phyloP scores from a whole-genome alignment of 495 filamentous ascomycete species.

The Usnea hakonensis region DNA sequence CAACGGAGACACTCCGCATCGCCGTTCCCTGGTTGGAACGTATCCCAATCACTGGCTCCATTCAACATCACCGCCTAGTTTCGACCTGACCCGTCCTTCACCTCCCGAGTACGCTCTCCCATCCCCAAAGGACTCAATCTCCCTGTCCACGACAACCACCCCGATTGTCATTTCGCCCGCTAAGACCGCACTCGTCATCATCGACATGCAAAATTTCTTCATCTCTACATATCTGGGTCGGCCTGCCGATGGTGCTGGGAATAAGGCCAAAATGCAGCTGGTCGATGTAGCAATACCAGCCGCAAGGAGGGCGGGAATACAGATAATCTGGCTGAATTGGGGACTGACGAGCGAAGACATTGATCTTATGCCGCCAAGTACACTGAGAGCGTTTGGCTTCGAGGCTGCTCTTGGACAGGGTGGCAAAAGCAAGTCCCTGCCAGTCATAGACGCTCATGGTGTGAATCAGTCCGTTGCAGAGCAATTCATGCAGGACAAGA shows the following conservation, averaged over 20 bases:
- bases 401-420: constrained; percentile 21
- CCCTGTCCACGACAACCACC: constrained; percentile 17
- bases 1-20: neutral
- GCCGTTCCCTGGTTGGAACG: constrained; percentile 10
- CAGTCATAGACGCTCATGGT: constrained; percentile 27
- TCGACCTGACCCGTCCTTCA: constrained; percentile 13
- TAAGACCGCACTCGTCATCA: constrained; percentile 44
- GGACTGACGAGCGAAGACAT: constrained; percentile 49
- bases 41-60: constrained; percentile 18
- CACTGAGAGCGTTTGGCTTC: constrained; percentile 41
- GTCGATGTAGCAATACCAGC: constrained; percentile 36
- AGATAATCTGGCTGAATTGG: constrained; percentile 54
- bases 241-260: constrained; percentile 23
- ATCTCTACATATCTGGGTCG: constrained; percentile 36
- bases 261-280: constrained; percentile 28
- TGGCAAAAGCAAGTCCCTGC: constrained; percentile 10
- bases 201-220: constrained; percentile 61
- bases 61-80: constrained; percentile 8
- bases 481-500: constrained; percentile 18
- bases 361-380: constrained; percentile 40
- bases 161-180: constrained; percentile 36
- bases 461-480: constrained; percentile 14
- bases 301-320: constrained; percentile 39
- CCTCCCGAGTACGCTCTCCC: constrained; percentile 14
- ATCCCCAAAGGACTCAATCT: constrained; percentile 1